Conservation (phyloP, 2,329 filamentous ascomycete species). For the Plectosphaerella cucumerina region DNA sequence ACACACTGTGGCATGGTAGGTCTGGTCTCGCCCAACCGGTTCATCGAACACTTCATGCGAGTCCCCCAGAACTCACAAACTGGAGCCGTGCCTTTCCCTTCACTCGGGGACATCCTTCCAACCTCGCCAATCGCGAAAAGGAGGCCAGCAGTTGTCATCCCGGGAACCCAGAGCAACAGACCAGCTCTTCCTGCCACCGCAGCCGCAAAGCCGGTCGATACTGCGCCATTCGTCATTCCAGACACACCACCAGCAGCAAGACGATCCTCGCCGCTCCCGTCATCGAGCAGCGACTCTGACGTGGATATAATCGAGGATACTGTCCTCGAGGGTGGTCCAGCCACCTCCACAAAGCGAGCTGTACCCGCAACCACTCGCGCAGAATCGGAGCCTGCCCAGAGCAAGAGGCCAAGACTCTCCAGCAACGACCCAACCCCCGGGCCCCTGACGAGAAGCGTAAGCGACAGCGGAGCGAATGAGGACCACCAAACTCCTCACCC, state of each 20-base stretch:
- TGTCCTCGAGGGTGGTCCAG: not conserved
- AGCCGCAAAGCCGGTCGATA: too few relatives aligned
- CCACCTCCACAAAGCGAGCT: slow-evolving; percentile 7
- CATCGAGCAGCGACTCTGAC: not conserved
- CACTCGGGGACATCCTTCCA: slow-evolving; percentile 8
- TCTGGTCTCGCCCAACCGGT: slow-evolving; percentile 43
- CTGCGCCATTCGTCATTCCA: too few relatives aligned
- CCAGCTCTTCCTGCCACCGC: too few relatives aligned
- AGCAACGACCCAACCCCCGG: not conserved
- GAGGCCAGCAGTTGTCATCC: too few relatives aligned
- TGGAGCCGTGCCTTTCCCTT: not conserved
- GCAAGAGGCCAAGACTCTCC: slow-evolving; percentile 16
- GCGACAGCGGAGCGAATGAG: slow-evolving; percentile 19
- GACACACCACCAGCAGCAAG: too few relatives aligned
- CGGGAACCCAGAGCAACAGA: too few relatives aligned
- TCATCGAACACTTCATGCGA: slow-evolving; percentile 38
- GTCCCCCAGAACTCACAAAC: not conserved
- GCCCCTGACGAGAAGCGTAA: slow-evolving; percentile 21
- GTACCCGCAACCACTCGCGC: slow-evolving; percentile 14
- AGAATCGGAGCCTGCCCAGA: slow-evolving; percentile 24
- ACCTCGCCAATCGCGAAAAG: too few relatives aligned
- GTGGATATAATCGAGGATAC: not conserved
- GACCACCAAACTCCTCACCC: slow-evolving; percentile 19
- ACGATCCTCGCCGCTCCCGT: too few relatives aligned
- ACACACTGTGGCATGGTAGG: slow-evolving; percentile 24